These are phyloP conservation scores for Clavariopsis aquatica DNA, from an alignment of 495 filamentous ascomycete species.

Conservation along the genomic window DNA sequence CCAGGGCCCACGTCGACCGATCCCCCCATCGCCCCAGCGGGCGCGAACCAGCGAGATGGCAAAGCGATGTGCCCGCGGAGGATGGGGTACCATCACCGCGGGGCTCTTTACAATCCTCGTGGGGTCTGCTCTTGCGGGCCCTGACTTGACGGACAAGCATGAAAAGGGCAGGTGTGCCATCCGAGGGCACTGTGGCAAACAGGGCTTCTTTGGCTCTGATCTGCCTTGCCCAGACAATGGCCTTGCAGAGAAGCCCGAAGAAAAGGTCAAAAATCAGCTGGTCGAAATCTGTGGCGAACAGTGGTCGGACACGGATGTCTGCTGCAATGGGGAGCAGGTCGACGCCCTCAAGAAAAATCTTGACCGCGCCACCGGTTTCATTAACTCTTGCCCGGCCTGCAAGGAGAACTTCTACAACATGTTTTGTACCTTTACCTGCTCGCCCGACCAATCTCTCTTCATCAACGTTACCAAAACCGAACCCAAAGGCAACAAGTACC, in stretches of 20 bases:
- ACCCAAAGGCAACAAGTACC: constrained; percentile 63
- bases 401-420: constrained; percentile 96
- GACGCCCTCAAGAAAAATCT: constrained; percentile 76
- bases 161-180: constrained; percentile 90
- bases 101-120: constrained; percentile 27
- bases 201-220: constrained; percentile 81
- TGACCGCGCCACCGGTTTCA: constrained; percentile 82
- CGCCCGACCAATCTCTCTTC: constrained; percentile 92
- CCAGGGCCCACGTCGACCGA: neutral
- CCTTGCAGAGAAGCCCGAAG: constrained; percentile 70
- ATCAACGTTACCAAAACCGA: constrained; percentile 83
- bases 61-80: constrained; percentile 14
- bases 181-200: constrained; percentile 84
- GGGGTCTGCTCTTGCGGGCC: constrained; percentile 24
- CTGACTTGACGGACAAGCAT: constrained; percentile 62
- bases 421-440: constrained; percentile 97
- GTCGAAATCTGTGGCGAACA: constrained; percentile 82
- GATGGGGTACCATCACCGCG: constrained; percentile 30
- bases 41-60: neutral
- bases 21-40: neutral
- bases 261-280: constrained; percentile 68
- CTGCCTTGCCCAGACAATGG: constrained; percentile 95
- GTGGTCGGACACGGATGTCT: constrained; percentile 81
- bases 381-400: constrained; percentile 91
- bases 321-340: constrained; percentile 83